phyloP scores from a whole-genome alignment of 179 eudicot genomes.

The Dionaea muscipula region DNA sequence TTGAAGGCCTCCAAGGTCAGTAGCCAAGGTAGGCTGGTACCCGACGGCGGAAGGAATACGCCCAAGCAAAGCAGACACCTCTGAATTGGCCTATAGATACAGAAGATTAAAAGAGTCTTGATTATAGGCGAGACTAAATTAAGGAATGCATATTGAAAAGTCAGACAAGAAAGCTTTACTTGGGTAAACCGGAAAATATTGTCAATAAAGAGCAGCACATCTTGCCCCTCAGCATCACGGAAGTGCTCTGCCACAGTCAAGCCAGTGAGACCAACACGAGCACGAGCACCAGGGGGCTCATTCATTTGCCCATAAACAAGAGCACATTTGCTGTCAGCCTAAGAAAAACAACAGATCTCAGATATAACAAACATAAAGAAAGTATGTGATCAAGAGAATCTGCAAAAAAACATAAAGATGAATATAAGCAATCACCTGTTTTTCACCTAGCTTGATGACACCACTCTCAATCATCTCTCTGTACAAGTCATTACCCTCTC shows the following conservation, averaged over 20 bases:
- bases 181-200: conserved; percentile 95
- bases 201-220: conserved; percentile 93
- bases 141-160: neutral
- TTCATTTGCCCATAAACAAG: conserved; percentile 98
- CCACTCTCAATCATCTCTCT: conserved; percentile 99
- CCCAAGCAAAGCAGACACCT: conserved; percentile 99
- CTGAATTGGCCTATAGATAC: conserved; percentile 70
- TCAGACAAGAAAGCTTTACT: conserved; percentile 20
- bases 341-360: neutral
- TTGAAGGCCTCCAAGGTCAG: conserved; percentile 99
- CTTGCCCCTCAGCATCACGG: conserved; percentile 98
- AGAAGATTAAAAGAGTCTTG: neutral
- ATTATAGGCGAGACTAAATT: neutral
- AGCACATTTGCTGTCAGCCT: conserved; percentile 94
- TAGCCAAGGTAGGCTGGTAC: conserved; percentile 94
- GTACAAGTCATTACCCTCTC: conserved; percentile 94
- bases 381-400: neutral
- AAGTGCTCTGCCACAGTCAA: conserved; percentile 95
- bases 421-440: conserved; percentile 42
- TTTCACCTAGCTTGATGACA: conserved; percentile 96
- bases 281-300: conserved; percentile 99
- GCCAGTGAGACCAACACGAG: conserved; percentile 98
- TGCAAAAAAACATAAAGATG: neutral
- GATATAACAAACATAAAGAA: neutral
- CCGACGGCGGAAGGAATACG: conserved; percentile 99